These are phyloP conservation scores for Globisporangium irregulare DNA, from an alignment of 352 stramenopile genomes.

Conservation along the genomic window DNA sequence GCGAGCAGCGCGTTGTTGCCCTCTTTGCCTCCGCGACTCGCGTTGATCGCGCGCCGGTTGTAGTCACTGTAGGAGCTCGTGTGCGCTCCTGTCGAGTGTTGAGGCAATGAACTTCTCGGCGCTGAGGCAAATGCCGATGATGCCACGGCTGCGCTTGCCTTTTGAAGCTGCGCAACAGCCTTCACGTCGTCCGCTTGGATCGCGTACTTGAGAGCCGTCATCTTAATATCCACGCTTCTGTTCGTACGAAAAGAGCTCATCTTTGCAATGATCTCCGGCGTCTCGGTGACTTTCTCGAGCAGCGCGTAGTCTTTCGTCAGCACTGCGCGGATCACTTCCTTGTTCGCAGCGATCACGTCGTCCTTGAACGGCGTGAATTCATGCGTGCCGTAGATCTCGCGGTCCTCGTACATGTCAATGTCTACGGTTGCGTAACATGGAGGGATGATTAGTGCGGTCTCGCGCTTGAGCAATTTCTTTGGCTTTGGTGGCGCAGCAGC, in stretches of 20 bases:
- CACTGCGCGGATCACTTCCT: slow-evolving; percentile 67
- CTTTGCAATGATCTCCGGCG: slow-evolving; percentile 37
- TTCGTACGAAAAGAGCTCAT: slow-evolving; percentile 48
- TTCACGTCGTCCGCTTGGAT: slow-evolving; percentile 59
- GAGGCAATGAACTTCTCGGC: slow-evolving; percentile 51
- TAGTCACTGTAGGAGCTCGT: slow-evolving; percentile 78
- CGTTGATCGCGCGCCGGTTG: slow-evolving; percentile 76
- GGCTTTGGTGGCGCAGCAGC: background rate
- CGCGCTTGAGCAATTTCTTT: slow-evolving; percentile 26
- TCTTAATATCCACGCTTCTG: slow-evolving; percentile 40
- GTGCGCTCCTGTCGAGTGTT: slow-evolving; percentile 70
- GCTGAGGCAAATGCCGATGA: slow-evolving; percentile 32
- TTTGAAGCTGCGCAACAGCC: slow-evolving; percentile 36
- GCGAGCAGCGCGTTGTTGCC: slow-evolving; percentile 71
- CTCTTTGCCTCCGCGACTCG: slow-evolving; percentile 71
- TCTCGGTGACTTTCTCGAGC: slow-evolving; percentile 53
- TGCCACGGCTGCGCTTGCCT: slow-evolving; percentile 30
- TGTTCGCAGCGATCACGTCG: slow-evolving; percentile 50
- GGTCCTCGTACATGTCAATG: slow-evolving; percentile 48
- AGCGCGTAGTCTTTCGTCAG: slow-evolving; percentile 65
- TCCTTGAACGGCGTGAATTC: slow-evolving; percentile 32
- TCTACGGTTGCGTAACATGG: slow-evolving; percentile 47
- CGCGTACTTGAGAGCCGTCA: slow-evolving; percentile 57
- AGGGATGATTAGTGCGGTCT: slow-evolving; percentile 42
- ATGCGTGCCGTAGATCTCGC: slow-evolving; percentile 48